These are phyloP conservation scores for Nepenthes alata DNA, from an alignment of 179 eudicot species.

Conservation along the genomic window DNA sequence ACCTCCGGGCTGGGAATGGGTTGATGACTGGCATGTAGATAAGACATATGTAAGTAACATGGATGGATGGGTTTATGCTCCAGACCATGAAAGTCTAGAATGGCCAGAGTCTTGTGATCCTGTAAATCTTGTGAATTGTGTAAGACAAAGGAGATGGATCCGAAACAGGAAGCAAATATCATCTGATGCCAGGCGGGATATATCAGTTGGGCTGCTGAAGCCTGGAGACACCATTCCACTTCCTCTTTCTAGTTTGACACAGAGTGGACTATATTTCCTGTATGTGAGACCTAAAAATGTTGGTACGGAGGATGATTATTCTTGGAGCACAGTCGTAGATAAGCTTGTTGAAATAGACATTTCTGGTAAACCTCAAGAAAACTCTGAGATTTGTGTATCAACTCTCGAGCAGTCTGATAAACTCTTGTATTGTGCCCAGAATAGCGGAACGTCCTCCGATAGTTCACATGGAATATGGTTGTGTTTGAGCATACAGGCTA, in stretches of 20 bases:
- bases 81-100: constrained; percentile 45
- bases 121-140: constrained; percentile 29
- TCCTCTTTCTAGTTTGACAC: constrained; percentile 63
- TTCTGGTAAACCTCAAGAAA: constrained; percentile 23
- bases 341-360: constrained; percentile 30
- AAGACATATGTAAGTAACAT: constrained; percentile 23
- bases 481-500: constrained; percentile 63
- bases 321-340: constrained; percentile 71
- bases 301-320: constrained; percentile 37
- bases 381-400: constrained; percentile 50
- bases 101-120: constrained; percentile 64
- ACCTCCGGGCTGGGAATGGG: constrained; percentile 73
- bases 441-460: constrained; percentile 54
- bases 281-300: constrained; percentile 48
- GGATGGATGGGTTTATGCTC: constrained; percentile 91
- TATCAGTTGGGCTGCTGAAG: constrained; percentile 46
- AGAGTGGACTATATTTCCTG: constrained; percentile 39
- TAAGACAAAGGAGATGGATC: constrained; percentile 77
- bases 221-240: constrained; percentile 71
- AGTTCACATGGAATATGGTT: constrained; percentile 64
- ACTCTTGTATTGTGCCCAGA: constrained; percentile 52
- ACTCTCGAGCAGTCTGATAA: constrained; percentile 52
- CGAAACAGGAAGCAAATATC: constrained; percentile 44
- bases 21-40: constrained; percentile 88
- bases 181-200: constrained; percentile 24